Evolutionary conservation across 2,329 filamentous ascomycete species (phyloP).

Genomic region (Neobulgaria alba): DNA sequence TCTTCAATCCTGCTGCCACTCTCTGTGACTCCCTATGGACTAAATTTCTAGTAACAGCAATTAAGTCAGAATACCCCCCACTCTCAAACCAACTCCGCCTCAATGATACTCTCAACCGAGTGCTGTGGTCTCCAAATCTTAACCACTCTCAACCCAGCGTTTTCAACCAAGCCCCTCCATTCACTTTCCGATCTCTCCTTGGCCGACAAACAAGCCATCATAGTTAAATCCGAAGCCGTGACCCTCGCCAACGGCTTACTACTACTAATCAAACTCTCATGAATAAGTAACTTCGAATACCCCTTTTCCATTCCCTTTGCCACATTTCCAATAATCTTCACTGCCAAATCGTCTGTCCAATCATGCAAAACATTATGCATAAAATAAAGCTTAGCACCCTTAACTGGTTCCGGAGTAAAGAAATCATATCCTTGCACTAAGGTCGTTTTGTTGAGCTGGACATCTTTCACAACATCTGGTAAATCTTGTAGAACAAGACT

Average conservation of each 20-base stretch:
- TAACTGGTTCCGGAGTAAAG: constrained; percentile 32
- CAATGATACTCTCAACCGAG: too few relatives aligned
- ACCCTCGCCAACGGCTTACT: constrained; percentile 25
- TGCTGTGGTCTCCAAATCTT: too few relatives aligned
- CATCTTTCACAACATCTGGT: constrained; percentile 28
- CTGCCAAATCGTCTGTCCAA: constrained; percentile 24
- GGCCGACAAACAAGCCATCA: too few relatives aligned
- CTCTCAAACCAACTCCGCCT: too few relatives aligned
- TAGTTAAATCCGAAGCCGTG: constrained; percentile 29
- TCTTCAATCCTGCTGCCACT: too few relatives aligned
- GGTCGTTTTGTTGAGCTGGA: constrained; percentile 21
- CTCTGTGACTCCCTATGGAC: too few relatives aligned
- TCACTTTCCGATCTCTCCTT: too few relatives aligned
- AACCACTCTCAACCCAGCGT: too few relatives aligned
- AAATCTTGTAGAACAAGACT: constrained; percentile 21
- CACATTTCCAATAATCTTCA: constrained; percentile 13
- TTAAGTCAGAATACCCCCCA: too few relatives aligned
- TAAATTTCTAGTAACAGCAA: too few relatives aligned
- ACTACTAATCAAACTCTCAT: constrained; percentile 29
- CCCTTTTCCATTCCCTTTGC: constrained; percentile 24
- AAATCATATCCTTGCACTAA: too few relatives aligned
- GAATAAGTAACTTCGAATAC: constrained; percentile 31
- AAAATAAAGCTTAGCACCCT: constrained; percentile 29
- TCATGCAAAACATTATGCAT: constrained; percentile 27
- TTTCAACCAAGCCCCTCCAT: too few relatives aligned